A percentile compares a stretch with the other conserved stretches of the same genome.
Conservation (phyloP, 371 early-diverging fungal genomes). For the Blastocladiella emersonii region DNA sequence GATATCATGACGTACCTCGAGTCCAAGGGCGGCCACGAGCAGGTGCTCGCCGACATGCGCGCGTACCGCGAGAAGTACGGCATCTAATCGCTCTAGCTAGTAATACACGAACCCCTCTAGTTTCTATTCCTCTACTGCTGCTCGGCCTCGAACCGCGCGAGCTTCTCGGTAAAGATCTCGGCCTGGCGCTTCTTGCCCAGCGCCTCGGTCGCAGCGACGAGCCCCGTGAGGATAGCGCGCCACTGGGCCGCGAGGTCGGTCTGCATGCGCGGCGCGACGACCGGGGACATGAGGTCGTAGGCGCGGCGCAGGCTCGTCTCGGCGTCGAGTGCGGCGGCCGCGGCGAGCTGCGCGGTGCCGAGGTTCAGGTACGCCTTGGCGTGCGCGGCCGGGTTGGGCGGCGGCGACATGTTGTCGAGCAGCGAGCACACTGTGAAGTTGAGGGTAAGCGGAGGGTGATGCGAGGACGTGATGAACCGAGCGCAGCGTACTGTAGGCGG, state of each 20-base stretch:
- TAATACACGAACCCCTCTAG: too few species aligned
- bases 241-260: too few species aligned
- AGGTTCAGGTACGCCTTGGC: not conserved
- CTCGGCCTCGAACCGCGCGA: not conserved
- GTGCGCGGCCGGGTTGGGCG: not conserved
- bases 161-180: not conserved
- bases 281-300: too few species aligned
- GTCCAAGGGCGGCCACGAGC: conserved; percentile 57
- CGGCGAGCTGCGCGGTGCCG: not conserved
- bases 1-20: conserved; percentile 78
- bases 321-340: not conserved
- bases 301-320: not conserved
- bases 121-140: too few species aligned
- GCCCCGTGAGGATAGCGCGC: not conserved
- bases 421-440: not conserved
- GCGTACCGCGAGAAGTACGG: conserved; percentile 55
- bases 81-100: not conserved
- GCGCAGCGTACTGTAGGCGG: too few species aligned
- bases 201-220: not conserved
- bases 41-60: conserved; percentile 44
- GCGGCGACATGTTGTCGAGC: not conserved
- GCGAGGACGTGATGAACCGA: too few species aligned
- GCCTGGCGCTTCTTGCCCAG: not conserved
- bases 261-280: too few species aligned
- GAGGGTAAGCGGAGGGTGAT: too few species aligned